phyloP scores from a whole-genome alignment of 140 eudicot species.

The Bidens hawaiensis region DNA sequence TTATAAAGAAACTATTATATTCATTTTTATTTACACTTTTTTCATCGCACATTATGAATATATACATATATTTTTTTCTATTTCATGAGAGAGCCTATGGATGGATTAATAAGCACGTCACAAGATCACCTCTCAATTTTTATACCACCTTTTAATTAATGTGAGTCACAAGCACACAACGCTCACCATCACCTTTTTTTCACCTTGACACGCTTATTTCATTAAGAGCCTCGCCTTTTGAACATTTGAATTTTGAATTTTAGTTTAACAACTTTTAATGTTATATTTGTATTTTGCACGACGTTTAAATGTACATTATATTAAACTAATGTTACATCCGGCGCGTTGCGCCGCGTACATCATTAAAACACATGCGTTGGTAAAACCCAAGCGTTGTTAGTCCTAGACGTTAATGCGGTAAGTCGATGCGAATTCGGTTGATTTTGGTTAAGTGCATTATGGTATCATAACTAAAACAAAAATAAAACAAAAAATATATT shows the following conservation, averaged over 20 bases:
- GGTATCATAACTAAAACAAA: too few relatives aligned
- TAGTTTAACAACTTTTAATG: background rate
- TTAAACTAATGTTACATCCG: too few relatives aligned
- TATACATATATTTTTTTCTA: too few relatives aligned
- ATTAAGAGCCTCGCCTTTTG: slow-evolving; percentile 38
- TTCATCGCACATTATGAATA: too few relatives aligned
- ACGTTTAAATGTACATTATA: background rate
- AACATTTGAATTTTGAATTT: slow-evolving; percentile 40
- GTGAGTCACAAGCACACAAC: slow-evolving; percentile 67
- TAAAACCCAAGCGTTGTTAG: too few relatives aligned
- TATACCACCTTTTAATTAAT: slow-evolving; percentile 49
- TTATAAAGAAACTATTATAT: too few relatives aligned
- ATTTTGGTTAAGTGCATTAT: too few relatives aligned
- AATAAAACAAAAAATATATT: too few relatives aligned
- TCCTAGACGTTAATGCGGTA: too few relatives aligned
- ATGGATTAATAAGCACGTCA: slow-evolving; percentile 62
- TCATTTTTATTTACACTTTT: background rate
- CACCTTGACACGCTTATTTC: slow-evolving; percentile 55
- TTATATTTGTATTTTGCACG: background rate
- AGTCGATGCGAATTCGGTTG: too few relatives aligned
- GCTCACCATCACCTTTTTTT: slow-evolving; percentile 67
- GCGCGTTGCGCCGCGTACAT: too few relatives aligned
- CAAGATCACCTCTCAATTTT: slow-evolving; percentile 45
- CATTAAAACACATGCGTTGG: too few relatives aligned
- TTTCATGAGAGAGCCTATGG: slow-evolving; percentile 54